Percentiles rank a stretch among this genome's conserved stretches.
These are phyloP conservation scores for Talaromyces thailandensis DNA, from an alignment of 495 filamentous ascomycete genomes.

Conservation along the genomic window DNA sequence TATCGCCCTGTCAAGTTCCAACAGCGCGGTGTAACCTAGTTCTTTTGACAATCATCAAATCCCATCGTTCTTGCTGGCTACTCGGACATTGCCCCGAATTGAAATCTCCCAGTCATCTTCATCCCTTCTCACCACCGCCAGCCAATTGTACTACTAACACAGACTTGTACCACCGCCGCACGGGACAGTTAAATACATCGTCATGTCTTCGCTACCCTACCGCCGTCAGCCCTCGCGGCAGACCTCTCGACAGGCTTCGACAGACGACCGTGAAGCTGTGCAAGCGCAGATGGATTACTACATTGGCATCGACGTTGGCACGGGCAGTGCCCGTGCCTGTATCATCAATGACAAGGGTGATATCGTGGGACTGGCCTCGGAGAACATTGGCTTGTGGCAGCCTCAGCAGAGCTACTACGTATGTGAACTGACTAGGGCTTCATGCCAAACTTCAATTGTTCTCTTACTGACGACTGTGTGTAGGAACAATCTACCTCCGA, in stretches of 20 bases:
- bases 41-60: background rate
- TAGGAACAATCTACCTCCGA: conserved; percentile 97
- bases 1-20: background rate
- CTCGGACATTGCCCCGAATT: background rate
- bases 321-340: conserved; percentile 88
- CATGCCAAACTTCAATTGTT: background rate
- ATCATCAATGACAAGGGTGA: conserved; percentile 86
- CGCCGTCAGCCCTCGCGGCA: conserved; percentile 24
- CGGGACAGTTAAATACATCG: conserved; percentile 1
- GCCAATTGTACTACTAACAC: background rate
- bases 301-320: conserved; percentile 94
- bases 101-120: background rate
- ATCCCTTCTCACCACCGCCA: background rate
- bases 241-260: conserved; percentile 44
- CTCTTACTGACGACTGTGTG: conserved; percentile 11
- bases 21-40: conserved; percentile 3
- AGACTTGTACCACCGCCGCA: background rate
- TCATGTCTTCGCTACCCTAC: conserved; percentile 21
- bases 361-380: conserved; percentile 82
- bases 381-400: conserved; percentile 92
- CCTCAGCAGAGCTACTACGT: conserved; percentile 87
- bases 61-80: background rate
- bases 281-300: conserved; percentile 54
- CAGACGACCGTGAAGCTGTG: conserved; percentile 46
- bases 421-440: conserved; percentile 10